A percentile compares a stretch with the other conserved stretches of the same genome.
Evolutionary conservation across 2,329 filamentous ascomycete species (phyloP).

Genomic region (Simplicillium sp.): DNA sequence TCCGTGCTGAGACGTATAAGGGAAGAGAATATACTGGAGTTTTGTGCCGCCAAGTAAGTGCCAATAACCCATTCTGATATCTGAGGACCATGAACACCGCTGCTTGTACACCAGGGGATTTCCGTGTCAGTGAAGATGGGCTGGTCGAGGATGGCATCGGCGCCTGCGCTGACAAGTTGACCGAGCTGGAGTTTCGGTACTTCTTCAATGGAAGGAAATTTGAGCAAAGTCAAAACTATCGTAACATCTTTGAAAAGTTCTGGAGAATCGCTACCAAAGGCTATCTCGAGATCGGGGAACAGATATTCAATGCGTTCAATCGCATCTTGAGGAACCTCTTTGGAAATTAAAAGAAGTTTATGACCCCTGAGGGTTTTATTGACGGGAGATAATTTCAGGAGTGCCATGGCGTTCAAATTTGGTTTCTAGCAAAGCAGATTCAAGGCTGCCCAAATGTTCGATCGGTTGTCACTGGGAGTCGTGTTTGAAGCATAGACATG

Average conservation of each 20-base stretch:
- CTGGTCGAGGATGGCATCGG: slow-evolving; percentile 17
- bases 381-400: too few relatives aligned
- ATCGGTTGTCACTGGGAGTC: too few relatives aligned
- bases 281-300: slow-evolving; percentile 1
- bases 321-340: background rate
- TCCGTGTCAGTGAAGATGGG: slow-evolving; percentile 40
- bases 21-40: slow-evolving; percentile 26
- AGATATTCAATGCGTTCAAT: background rate
- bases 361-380: background rate
- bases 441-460: too few relatives aligned
- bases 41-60: slow-evolving; percentile 40
- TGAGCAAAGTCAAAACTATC: background rate
- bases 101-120: slow-evolving; percentile 42
- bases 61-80: slow-evolving; percentile 48
- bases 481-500: too few relatives aligned
- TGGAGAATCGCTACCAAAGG: background rate
- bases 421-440: too few relatives aligned
- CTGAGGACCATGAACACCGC: slow-evolving; percentile 49
- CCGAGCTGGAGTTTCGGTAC: background rate
- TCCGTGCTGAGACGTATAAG: background rate
- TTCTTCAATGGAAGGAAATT: background rate
- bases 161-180: background rate
- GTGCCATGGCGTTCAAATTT: too few relatives aligned
- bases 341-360: background rate
- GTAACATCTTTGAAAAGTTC: background rate